These are phyloP conservation scores for Rhizophagus prolifer DNA, from an alignment of 192 early-diverging fungal genomes.

Conservation along the genomic window DNA sequence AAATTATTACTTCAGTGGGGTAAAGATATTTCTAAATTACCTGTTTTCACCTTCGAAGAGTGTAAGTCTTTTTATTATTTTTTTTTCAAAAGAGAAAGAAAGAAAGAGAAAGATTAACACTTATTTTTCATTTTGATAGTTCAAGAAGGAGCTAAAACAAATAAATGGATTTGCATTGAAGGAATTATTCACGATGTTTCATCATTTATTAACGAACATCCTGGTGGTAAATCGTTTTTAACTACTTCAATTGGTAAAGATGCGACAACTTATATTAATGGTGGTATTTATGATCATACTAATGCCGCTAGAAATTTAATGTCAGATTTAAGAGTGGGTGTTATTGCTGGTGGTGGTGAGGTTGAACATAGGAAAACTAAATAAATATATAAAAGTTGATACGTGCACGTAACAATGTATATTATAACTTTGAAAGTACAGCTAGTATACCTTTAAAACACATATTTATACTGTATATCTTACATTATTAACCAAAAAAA, in stretches of 20 bases:
- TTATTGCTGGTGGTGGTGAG: constrained; percentile 54
- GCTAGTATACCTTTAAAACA: too few relatives aligned
- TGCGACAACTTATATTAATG: constrained; percentile 90
- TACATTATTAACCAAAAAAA: too few relatives aligned
- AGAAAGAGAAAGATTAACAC: background rate
- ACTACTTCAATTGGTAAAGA: constrained; percentile 80
- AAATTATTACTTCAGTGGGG: constrained; percentile 76
- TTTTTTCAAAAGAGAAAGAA: background rate
- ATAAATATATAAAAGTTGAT: background rate
- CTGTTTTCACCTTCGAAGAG: constrained; percentile 65
- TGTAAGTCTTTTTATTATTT: constrained; percentile 43
- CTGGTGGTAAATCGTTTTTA: constrained; percentile 82
- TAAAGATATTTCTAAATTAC: constrained; percentile 65
- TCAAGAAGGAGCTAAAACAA: constrained; percentile 54
- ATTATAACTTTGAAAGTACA: too few relatives aligned
- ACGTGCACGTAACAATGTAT: too few relatives aligned
- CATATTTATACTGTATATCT: too few relatives aligned
- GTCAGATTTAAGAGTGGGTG: constrained; percentile 73
- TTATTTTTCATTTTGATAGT: background rate
- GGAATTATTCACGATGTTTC: constrained; percentile 83
- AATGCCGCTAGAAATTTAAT: constrained; percentile 92
- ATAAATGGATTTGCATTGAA: constrained; percentile 82
- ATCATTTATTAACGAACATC: constrained; percentile 86
- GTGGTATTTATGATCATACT: constrained; percentile 91
- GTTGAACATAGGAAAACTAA: constrained; percentile 44